Evolutionary conservation across 768 basidiomycete genomes (phyloP).

Genomic region (Tricholoma hemisulphureum): DNA sequence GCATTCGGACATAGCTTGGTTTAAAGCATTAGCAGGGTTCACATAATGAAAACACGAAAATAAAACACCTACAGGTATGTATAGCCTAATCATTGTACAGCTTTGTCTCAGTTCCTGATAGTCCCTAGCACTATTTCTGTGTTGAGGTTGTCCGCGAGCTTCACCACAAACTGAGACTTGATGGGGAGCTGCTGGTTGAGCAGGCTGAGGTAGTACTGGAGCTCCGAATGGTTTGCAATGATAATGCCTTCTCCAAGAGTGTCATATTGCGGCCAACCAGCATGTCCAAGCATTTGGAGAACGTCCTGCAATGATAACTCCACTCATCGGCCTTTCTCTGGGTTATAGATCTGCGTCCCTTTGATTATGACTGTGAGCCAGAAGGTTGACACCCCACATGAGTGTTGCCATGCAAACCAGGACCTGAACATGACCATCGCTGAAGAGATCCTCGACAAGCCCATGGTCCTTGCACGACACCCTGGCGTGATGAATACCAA

Average conservation of each 20-base stretch:
- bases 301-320: constrained; percentile 96
- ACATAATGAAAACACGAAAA: constrained; percentile 11
- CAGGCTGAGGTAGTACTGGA: constrained; percentile 94
- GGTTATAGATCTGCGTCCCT: constrained; percentile 99
- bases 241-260: constrained; percentile 97
- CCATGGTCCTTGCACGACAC: constrained; percentile 91
- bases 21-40: not conserved
- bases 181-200: constrained; percentile 98
- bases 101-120: constrained; percentile 92
- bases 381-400: constrained; percentile 99
- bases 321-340: constrained; percentile 97
- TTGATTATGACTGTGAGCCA: constrained; percentile 99
- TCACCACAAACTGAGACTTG: constrained; percentile 90
- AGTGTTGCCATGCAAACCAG: constrained; percentile 96
- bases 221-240: constrained; percentile 95
- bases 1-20: constrained; percentile 97
- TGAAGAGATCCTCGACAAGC: constrained; percentile 92
- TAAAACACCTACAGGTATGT: constrained; percentile 73
- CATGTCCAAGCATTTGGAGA: constrained; percentile 96
- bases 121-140: constrained; percentile 97
- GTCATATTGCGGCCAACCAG: constrained; percentile 96
- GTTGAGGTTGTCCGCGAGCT: constrained; percentile 92
- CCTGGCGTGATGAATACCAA: constrained; percentile 97
- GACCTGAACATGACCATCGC: constrained; percentile 88
- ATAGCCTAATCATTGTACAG: constrained; percentile 95